These are phyloP conservation scores for Candida endomychidarum DNA, from an alignment of 805 yeast species.

Conservation along the genomic window DNA sequence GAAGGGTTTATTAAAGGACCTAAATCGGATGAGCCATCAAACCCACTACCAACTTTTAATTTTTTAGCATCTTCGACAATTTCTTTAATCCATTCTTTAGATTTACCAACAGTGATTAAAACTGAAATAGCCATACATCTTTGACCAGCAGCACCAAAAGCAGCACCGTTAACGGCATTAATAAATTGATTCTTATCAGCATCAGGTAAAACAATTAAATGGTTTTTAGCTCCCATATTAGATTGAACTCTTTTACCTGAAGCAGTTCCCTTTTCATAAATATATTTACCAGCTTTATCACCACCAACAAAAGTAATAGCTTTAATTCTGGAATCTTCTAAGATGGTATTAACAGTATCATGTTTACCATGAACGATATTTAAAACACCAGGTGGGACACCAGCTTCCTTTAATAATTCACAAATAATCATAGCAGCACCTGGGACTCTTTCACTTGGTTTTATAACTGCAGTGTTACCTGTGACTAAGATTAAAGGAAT, in stretches of 20 bases:
- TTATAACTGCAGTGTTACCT: constrained; percentile 66
- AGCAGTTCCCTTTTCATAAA: constrained; percentile 62
- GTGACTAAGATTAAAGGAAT: constrained; percentile 63
- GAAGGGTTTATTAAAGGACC: constrained; percentile 73
- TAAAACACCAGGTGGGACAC: constrained; percentile 72
- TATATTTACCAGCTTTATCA: constrained; percentile 75
- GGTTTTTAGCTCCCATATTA: constrained; percentile 78
- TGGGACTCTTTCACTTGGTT: constrained; percentile 74
- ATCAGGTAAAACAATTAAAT: constrained; percentile 70
- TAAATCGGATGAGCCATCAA: constrained; percentile 57
- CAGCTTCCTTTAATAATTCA: constrained; percentile 69
- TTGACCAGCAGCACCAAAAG: constrained; percentile 85
- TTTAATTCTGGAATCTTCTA: constrained; percentile 71
- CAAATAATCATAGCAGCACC: constrained; percentile 76
- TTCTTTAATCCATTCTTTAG: constrained; percentile 62
- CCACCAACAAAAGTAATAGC: constrained; percentile 81
- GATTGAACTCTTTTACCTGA: constrained; percentile 77
- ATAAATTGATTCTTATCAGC: constrained; percentile 64
- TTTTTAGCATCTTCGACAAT: constrained; percentile 55
- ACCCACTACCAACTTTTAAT: constrained; percentile 65
- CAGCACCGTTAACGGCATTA: constrained; percentile 69
- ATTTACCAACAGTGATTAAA: constrained; percentile 67
- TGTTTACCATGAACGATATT: constrained; percentile 74
- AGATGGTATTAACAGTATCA: constrained; percentile 66
- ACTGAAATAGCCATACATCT: constrained; percentile 80